Percentiles rank a stretch among this genome's conserved stretches.
phyloP scores from a whole-genome alignment of 495 filamentous ascomycete genomes.

The Daldinia concentrica region DNA sequence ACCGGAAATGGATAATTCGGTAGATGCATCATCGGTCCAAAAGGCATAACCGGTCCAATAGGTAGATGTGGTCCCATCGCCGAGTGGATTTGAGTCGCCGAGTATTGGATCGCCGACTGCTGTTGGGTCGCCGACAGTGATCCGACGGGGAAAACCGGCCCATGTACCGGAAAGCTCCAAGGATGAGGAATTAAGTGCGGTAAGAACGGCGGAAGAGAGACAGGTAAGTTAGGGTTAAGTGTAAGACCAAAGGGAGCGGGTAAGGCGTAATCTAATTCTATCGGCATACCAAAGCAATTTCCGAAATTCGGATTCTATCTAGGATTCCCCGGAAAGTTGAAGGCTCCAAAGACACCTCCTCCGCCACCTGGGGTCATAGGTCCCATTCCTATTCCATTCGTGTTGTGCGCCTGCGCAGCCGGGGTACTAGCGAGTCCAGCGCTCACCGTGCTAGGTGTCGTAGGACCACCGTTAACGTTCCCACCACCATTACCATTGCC shows the following conservation, averaged over 20 bases:
- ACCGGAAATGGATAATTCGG: background rate
- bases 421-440: slow-evolving; percentile 66
- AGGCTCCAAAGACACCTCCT: slow-evolving; percentile 69
- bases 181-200: background rate
- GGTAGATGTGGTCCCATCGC: background rate
- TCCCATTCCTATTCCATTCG: slow-evolving; percentile 62
- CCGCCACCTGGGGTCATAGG: slow-evolving; percentile 75
- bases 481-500: slow-evolving; percentile 61
- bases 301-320: slow-evolving; percentile 43
- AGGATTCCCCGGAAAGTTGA: slow-evolving; percentile 56
- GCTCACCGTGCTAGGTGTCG: slow-evolving; percentile 72
- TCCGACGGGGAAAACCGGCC: background rate
- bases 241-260: background rate
- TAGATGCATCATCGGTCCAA: background rate
- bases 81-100: background rate
- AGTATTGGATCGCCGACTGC: background rate
- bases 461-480: slow-evolving; percentile 68
- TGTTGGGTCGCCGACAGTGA: background rate
- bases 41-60: background rate
- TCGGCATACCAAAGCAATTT: slow-evolving; percentile 4
- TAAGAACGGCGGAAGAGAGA: background rate
- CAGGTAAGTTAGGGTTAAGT: background rate
- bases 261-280: slow-evolving; percentile 1
- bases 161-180: background rate
- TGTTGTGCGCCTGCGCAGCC: slow-evolving; percentile 65